Percentiles rank a stretch among this genome's conserved stretches.
phyloP scores from a whole-genome alignment of 306 rosid species.

The Cucurbita maxima region DNA sequence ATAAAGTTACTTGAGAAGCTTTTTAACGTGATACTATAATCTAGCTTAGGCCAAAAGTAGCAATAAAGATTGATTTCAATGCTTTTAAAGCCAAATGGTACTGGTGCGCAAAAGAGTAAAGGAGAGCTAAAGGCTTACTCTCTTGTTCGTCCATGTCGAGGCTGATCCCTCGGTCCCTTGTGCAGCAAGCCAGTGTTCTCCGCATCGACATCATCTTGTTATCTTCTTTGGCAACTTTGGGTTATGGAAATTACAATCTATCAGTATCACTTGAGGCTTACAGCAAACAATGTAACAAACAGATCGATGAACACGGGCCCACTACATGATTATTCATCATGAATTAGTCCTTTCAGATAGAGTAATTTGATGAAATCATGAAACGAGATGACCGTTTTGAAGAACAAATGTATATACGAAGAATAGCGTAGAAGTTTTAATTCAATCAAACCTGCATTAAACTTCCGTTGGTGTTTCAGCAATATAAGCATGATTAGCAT shows the following conservation, averaged over 20 bases:
- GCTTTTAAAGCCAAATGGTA: neutral
- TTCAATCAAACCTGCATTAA: neutral
- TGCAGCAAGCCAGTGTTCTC: slow-evolving; percentile 65
- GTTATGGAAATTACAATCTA: neutral
- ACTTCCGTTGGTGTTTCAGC: neutral
- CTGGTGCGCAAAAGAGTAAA: neutral
- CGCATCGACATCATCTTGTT: slow-evolving; percentile 34
- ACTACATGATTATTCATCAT: neutral
- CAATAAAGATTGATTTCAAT: neutral
- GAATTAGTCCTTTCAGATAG: neutral
- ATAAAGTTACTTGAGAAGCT: neutral
- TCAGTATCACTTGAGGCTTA: neutral
- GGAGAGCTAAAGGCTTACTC: slow-evolving; percentile 25
- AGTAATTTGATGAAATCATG: neutral
- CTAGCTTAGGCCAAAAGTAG: neutral
- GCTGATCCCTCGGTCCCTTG: slow-evolving; percentile 45
- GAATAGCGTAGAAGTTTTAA: neutral
- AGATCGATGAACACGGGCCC: neutral
- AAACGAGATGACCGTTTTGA: neutral
- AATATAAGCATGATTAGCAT: neutral
- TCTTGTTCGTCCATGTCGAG: slow-evolving; percentile 64
- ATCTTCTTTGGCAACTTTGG: neutral
- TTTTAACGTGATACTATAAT: too few species aligned
- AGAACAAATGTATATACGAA: neutral
- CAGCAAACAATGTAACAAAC: neutral